Percentiles rank a stretch among this genome's conserved stretches.
These are phyloP conservation scores for Cucurbitaria berberidis DNA, from an alignment of 2,329 filamentous ascomycete genomes.

Conservation along the genomic window DNA sequence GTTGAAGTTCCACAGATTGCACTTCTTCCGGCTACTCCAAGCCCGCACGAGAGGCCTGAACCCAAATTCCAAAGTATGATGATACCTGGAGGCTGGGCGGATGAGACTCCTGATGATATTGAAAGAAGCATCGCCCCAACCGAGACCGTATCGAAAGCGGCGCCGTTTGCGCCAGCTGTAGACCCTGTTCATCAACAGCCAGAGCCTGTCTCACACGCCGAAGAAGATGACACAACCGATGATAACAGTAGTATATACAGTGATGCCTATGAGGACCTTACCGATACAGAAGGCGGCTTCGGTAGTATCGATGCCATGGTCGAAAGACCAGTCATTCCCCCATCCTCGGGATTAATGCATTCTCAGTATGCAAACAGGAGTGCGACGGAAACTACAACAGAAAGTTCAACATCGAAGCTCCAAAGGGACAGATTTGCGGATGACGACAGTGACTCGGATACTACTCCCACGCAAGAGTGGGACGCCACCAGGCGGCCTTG, in stretches of 20 bases:
- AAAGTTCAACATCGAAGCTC: slow-evolving; percentile 18
- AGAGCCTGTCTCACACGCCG: slow-evolving; percentile 3
- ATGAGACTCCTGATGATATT: slow-evolving; percentile 32
- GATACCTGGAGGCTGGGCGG: slow-evolving; percentile 41
- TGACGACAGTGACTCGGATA: slow-evolving; percentile 10
- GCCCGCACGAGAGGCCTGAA: slow-evolving; percentile 32
- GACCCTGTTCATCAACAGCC: slow-evolving; percentile 10
- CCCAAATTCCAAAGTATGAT: slow-evolving; percentile 33
- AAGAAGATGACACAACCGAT: slow-evolving; percentile 39
- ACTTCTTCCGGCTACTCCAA: slow-evolving; percentile 46
- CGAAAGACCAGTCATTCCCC: slow-evolving; percentile 59
- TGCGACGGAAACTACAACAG: slow-evolving; percentile 16
- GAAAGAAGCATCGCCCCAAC: background rate
- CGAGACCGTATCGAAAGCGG: background rate
- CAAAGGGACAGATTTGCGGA: slow-evolving; percentile 14
- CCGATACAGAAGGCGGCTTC: slow-evolving; percentile 71
- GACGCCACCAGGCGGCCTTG: slow-evolving; percentile 72
- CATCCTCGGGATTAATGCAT: slow-evolving; percentile 27
- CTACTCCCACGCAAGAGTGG: slow-evolving; percentile 62
- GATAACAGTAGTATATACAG: slow-evolving; percentile 67
- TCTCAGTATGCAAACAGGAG: slow-evolving; percentile 33
- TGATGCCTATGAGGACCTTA: slow-evolving; percentile 76
- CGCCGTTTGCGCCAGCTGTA: background rate
- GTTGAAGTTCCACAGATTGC: slow-evolving; percentile 42
- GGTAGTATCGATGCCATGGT: slow-evolving; percentile 76